Conservation (phyloP, 306 rosid genomes). For the Vigna unguiculata region DNA sequence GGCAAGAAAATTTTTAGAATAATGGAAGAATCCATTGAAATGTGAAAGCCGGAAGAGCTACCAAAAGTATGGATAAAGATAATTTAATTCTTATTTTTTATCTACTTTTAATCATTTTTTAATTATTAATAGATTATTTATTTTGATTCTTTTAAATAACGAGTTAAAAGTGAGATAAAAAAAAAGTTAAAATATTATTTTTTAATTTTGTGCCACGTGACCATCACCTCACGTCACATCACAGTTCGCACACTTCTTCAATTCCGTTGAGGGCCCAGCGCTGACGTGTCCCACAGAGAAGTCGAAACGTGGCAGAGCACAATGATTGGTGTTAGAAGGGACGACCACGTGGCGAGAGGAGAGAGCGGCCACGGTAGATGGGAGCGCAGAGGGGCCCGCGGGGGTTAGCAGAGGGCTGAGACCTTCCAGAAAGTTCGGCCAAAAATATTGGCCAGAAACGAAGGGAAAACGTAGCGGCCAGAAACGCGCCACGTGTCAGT, state of each 20-base stretch:
- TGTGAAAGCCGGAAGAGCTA: too few relatives aligned
- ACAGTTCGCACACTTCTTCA: not conserved
- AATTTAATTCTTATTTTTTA: too few relatives aligned
- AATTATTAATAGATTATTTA: too few relatives aligned
- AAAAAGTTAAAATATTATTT: too few relatives aligned
- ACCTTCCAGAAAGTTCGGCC: constrained; percentile 71
- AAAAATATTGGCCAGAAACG: constrained; percentile 58
- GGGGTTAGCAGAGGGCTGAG: constrained; percentile 1
- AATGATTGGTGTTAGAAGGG: constrained; percentile 47
- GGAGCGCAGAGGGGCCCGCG: constrained; percentile 12
- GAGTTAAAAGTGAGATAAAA: too few relatives aligned
- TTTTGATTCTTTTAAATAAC: too few relatives aligned
- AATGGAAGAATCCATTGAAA: not conserved
- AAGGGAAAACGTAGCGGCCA: constrained; percentile 46
- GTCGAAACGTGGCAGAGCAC: constrained; percentile 15
- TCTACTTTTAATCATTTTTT: too few relatives aligned
- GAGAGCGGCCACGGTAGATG: constrained; percentile 41
- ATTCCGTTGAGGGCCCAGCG: not conserved
- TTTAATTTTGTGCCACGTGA: too few relatives aligned
- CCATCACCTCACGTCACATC: not conserved
- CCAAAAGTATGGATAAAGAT: too few relatives aligned
- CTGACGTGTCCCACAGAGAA: not conserved
- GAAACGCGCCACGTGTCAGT: constrained; percentile 49
- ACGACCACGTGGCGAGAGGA: constrained; percentile 46
- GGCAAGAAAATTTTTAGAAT: not conserved